Percentiles rank a stretch among this genome's conserved stretches.
Evolutionary conservation across 1,284 basidiomycete genomes (phyloP).

Genomic region (Moesziomyces parantarcticus): DNA sequence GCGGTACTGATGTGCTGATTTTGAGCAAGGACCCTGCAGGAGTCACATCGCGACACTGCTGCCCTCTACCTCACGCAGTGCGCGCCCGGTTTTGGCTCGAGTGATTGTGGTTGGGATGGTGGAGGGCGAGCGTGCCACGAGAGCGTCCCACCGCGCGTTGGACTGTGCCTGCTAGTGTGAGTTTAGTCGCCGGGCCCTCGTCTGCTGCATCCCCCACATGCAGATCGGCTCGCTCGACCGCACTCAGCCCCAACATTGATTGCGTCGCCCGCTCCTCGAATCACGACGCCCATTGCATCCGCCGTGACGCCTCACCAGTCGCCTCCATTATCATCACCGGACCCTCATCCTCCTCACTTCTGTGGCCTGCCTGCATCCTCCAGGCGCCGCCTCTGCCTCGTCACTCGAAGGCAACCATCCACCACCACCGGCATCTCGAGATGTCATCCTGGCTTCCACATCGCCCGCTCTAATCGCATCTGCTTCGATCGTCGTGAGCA

Average conservation of each 20-base stretch:
- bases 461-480: neutral
- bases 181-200: neutral
- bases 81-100: no score
- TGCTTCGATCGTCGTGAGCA: neutral
- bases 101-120: neutral
- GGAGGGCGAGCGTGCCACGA: neutral
- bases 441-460: neutral
- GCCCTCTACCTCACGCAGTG: no score
- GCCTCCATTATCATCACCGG: neutral
- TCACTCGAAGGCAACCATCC: no score
- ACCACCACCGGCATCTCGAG: neutral
- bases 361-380: no score
- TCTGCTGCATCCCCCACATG: neutral
- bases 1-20: no score
- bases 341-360: no score
- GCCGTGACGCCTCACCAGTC: neutral
- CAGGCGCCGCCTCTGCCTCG: no score
- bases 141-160: no score
- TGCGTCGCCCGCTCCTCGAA: neutral
- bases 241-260: neutral
- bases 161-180: neutral
- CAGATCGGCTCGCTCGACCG: neutral
- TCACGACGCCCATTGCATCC: neutral
- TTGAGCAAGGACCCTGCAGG: slow-evolving; percentile 18
- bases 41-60: no score